Conservation (phyloP, 2,329 filamentous ascomycete species). For the Verticillium tricorpus region DNA sequence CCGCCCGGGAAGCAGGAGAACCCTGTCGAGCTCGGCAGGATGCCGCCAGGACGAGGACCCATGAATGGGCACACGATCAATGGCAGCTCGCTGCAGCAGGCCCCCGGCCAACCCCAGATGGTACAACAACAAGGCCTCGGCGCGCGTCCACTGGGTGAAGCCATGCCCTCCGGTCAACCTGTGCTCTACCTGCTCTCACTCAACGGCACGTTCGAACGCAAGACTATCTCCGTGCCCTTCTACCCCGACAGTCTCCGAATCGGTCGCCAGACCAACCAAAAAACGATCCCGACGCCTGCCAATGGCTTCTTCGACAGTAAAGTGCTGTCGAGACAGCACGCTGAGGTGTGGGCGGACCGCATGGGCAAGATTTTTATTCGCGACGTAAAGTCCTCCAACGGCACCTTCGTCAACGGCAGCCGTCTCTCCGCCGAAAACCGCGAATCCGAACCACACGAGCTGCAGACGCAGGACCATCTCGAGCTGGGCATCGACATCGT, state of each 20-base stretch:
- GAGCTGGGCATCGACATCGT: conserved; percentile 98
- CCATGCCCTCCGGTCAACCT: conserved; percentile 60
- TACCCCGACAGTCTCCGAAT: conserved; percentile 92
- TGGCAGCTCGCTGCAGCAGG: conserved; percentile 28
- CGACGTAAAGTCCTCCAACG: conserved; percentile 97
- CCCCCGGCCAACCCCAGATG: conserved; percentile 32
- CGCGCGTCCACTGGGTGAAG: conserved; percentile 63
- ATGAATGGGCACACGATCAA: conserved; percentile 18
- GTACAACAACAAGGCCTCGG: conserved; percentile 36
- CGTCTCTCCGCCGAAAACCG: conserved; percentile 89
- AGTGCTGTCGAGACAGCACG: conserved; percentile 91
- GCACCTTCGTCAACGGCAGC: conserved; percentile 93
- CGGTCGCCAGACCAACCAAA: conserved; percentile 94
- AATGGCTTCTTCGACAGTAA: conserved; percentile 99
- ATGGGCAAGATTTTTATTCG: conserved; percentile 92
- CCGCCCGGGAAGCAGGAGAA: conserved; percentile 41
- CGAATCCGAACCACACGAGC: conserved; percentile 91
- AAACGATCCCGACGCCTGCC: conserved; percentile 81
- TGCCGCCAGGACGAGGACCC: conserved; percentile 31
- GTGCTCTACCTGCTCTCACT: conserved; percentile 84
- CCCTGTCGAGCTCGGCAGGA: conserved; percentile 42
- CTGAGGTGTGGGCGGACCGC: conserved; percentile 84
- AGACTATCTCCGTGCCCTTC: conserved; percentile 90
- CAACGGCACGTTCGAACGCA: conserved; percentile 95
- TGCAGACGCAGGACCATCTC: conserved; percentile 85